Evolutionary conservation across 1,284 basidiomycete genomes (phyloP), one percentile per base, ranked within the genome.

Genomic region (Sporisorium exsertum): DNA sequence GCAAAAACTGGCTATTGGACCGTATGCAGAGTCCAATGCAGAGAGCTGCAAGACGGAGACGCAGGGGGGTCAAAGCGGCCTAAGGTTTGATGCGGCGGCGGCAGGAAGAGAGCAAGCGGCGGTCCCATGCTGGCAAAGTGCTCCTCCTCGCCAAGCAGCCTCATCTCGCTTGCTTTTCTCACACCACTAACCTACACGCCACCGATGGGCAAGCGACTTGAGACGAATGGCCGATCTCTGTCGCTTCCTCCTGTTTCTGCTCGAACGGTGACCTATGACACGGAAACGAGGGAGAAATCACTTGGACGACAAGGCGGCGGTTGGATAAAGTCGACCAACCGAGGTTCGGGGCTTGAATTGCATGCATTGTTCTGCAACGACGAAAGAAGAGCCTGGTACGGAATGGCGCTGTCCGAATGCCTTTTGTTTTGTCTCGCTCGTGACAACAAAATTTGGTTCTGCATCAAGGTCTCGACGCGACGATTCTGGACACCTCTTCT

Each of bases 321-420:
- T 46, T 66, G 57, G 57, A 43, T 46, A 49, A 33, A 43, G 18
- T 37, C 32, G 46, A 40, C 58, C 46, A 59, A 66, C 58, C 57
- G 64, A 66, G 64, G 64, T 42, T 18, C 63, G 51, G 64, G 59
- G 57, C 29, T 54, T 59, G 51, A 59, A 59, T 12, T 29, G 32
- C 45, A 27, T 54, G 45, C 35, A 24, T 33, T 29, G 16, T 37
- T 6, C 22, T 26, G 46, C 46, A 27, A 26, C 46, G 4, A 7
- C 26, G 24, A 26, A 13, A 15, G 22, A 5, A 26, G 2, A 27
- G 18, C 20, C 15, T 49, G 8, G 37, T 3, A 43, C 49, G 49
- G 49, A 50, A 50, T 16, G 49, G 29, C n/a, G 49, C 27, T 50
- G 29, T 50, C 49, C 49, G 50, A 51, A 51, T 35, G 50, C 27